These are phyloP conservation scores for Seiridium cupressi DNA, from an alignment of 2,329 filamentous ascomycete genomes.

Conservation along the genomic window DNA sequence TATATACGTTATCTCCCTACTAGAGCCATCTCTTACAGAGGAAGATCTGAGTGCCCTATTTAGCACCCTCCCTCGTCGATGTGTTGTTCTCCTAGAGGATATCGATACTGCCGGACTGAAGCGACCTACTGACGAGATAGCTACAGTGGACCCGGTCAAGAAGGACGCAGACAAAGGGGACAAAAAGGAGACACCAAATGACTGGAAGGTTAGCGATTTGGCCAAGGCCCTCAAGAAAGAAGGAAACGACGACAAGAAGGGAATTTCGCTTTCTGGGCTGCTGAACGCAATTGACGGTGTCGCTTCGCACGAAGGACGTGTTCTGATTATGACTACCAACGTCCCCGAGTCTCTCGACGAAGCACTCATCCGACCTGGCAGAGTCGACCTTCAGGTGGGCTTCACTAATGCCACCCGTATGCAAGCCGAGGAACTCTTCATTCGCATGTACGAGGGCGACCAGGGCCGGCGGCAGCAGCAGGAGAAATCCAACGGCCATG, in stretches of 20 bases:
- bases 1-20: slow-evolving; percentile 62
- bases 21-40: slow-evolving; percentile 60
- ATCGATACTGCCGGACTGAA: slow-evolving; percentile 65
- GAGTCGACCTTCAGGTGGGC: slow-evolving; percentile 67
- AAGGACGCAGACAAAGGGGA: slow-evolving; percentile 13
- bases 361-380: slow-evolving; percentile 70
- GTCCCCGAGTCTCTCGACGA: slow-evolving; percentile 70
- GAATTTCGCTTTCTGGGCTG: slow-evolving; percentile 75
- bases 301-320: slow-evolving; percentile 73
- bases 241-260: slow-evolving; percentile 34
- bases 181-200: slow-evolving; percentile 16
- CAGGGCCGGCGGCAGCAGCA: slow-evolving; percentile 15
- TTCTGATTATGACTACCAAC: slow-evolving; percentile 83
- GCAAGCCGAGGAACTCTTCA: slow-evolving; percentile 58
- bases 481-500: not conserved
- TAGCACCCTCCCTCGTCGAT: slow-evolving; percentile 57
- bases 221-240: slow-evolving; percentile 43
- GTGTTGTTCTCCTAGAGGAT: slow-evolving; percentile 67
- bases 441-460: slow-evolving; percentile 58
- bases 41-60: slow-evolving; percentile 60
- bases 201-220: slow-evolving; percentile 38
- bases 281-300: slow-evolving; percentile 85
- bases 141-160: slow-evolving; percentile 11
- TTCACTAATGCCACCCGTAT: slow-evolving; percentile 57
- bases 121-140: slow-evolving; percentile 32